Evolutionary conservation across 2,329 filamentous ascomycete species (phyloP).

Genomic region (Amesomyces nigricolor): DNA sequence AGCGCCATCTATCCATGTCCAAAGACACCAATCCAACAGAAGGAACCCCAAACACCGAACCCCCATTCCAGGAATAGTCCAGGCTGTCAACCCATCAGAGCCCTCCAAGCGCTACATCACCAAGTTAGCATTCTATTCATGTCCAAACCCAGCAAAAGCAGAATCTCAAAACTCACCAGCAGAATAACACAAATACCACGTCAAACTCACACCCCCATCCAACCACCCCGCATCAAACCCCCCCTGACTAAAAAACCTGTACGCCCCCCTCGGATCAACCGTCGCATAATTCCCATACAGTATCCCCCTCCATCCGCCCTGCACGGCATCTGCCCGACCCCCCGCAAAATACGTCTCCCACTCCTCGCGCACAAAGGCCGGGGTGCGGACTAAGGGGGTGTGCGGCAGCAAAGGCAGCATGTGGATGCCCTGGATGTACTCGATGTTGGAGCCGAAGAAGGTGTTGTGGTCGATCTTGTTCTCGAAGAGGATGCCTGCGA

Average conservation of each 20-base stretch:
- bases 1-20: too few relatives aligned
- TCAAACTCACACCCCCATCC: conserved; percentile 76
- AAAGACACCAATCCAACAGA: not conserved
- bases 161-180: conserved; percentile 52
- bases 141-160: not conserved
- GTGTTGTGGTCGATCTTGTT: conserved; percentile 94
- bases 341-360: conserved; percentile 74
- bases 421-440: conserved; percentile 73
- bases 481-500: conserved; percentile 71
- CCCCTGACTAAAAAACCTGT: conserved; percentile 64
- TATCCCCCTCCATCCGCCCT: conserved; percentile 80
- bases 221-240: conserved; percentile 64
- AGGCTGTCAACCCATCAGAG: conserved; percentile 11
- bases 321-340: conserved; percentile 57
- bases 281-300: conserved; percentile 78
- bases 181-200: conserved; percentile 77
- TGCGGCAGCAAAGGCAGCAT: conserved; percentile 72
- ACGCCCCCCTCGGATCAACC: conserved; percentile 64
- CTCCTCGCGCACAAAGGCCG: conserved; percentile 71
- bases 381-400: conserved; percentile 60
- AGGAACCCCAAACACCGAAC: not conserved
- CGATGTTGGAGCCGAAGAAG: conserved; percentile 70
- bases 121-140: not conserved
- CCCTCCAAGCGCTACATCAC: conserved; percentile 20
- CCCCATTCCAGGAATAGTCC: too few relatives aligned